Evolutionary conservation across 2,329 filamentous ascomycete species (phyloP), one percentile per base, ranked within the genome.

Genomic region (Pezicula carpinea): DNA sequence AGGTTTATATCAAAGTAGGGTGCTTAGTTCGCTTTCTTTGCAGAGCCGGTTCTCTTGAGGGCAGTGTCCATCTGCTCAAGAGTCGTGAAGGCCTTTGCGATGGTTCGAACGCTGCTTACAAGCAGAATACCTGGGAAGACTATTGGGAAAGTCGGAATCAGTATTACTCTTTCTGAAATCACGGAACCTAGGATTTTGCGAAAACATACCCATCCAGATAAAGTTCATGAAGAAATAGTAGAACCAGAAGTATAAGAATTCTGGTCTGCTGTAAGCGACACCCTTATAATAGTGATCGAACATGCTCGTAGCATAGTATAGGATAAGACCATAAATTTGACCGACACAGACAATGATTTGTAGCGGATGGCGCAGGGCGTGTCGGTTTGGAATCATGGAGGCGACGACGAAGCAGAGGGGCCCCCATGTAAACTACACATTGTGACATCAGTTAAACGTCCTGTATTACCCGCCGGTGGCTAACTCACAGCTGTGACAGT

Each of bases 191-290:
- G 17, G 72, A 76, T 65, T 59, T 81, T 78, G 58, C 4, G 69
- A 57, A 8, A 80, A 80, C 17, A 83, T 70, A 4, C 81, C 54
- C 6, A 69, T 77, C 81, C 81, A 85, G 1, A 80, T 79, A 31
- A 74, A 62, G 58, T 85, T 85, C 59, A 82, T 75, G 7, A 76
- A 77, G 21, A 79, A 69, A 52, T 80, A 84, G 56, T 84, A 85
- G 18, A 77, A 66, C 80, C 79, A 84, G 57, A 77, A 82, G 57
- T 85, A 85, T 19, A 79, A 56, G 26, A 70, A 66, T 63, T 84
- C 81, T 5, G 80, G 80, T 39, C 81, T 70, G 52, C 73, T 78
- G 58, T 81, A 77, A 18, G 68, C 68, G 13, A 72, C 60, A 3
- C 73, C 74, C 19, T 64, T 67, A 52, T 73, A 66, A 38, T 66